phyloP scores from a whole-genome alignment of 345 rosid genomes.

The Gossypium arboreum region DNA sequence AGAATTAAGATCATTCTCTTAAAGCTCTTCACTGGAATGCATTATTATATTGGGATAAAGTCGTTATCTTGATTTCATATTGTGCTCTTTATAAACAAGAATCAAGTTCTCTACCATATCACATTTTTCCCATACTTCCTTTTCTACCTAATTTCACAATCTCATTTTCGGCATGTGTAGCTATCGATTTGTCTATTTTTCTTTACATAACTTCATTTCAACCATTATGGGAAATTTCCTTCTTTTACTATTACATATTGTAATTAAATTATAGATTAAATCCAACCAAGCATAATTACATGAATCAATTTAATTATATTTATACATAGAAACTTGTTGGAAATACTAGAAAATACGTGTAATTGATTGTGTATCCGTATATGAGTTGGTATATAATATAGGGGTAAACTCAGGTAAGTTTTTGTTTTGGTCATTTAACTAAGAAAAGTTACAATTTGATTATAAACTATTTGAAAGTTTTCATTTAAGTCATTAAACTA shows the following conservation, averaged over 20 bases:
- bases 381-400: not conserved
- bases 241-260: too few relatives aligned
- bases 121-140: not conserved
- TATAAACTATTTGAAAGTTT: too few relatives aligned
- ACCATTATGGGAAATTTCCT: not conserved
- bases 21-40: conserved; percentile 3
- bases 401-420: too few relatives aligned
- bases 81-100: not conserved
- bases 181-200: not conserved
- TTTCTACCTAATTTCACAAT: not conserved
- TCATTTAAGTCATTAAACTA: too few relatives aligned
- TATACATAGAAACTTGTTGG: not conserved
- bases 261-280: too few relatives aligned
- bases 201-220: not conserved
- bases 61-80: not conserved
- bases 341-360: not conserved
- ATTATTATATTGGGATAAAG: not conserved
- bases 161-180: not conserved
- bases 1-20: not conserved
- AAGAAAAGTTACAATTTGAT: too few relatives aligned
- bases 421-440: too few relatives aligned
- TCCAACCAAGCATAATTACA: too few relatives aligned
- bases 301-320: too few relatives aligned
- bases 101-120: not conserved
- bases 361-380: not conserved